phyloP scores from a whole-genome alignment of 2,329 filamentous ascomycete genomes.

The Neonectria faginata region DNA sequence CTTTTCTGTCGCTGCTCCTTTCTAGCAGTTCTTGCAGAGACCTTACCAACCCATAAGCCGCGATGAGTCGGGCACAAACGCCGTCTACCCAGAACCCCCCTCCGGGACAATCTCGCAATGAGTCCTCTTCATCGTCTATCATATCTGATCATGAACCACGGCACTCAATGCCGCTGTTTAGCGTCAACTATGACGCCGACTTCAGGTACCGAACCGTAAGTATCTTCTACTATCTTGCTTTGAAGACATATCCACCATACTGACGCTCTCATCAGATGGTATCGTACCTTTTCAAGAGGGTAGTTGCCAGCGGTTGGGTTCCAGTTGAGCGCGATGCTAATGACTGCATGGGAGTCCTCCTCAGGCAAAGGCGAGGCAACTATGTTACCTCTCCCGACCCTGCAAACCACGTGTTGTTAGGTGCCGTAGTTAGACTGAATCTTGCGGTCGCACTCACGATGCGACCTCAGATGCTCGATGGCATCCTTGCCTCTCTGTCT shows the following conservation, averaged over 20 bases:
- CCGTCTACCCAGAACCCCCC: constrained; percentile 8
- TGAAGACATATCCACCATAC: not conserved
- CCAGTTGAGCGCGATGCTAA: not conserved
- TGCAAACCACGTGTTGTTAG: constrained; percentile 1
- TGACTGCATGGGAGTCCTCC: constrained; percentile 12
- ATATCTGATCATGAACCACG: constrained; percentile 13
- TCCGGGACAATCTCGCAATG: not conserved
- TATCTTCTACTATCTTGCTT: not conserved
- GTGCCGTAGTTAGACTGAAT: constrained; percentile 10
- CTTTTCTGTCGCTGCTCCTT: too few relatives aligned
- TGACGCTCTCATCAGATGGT: constrained; percentile 8
- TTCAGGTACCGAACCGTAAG: constrained; percentile 21
- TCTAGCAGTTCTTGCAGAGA: too few relatives aligned
- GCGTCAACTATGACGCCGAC: constrained; percentile 9
- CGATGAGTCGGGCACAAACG: constrained; percentile 18
- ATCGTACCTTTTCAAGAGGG: constrained; percentile 17
- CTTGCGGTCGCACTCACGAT: constrained; percentile 16
- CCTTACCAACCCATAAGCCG: too few relatives aligned
- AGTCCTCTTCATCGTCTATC: constrained; percentile 7
- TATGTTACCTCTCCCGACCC: constrained; percentile 21
- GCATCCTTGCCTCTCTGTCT: constrained; percentile 10
- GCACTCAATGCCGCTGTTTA: constrained; percentile 5
- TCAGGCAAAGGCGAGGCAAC: constrained; percentile 12
- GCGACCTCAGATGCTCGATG: constrained; percentile 24
- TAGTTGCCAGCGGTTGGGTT: constrained; percentile 18